Percentiles rank a stretch among this genome's conserved stretches.
These are phyloP conservation scores for Fusarium subtropicale DNA, from an alignment of 2,329 filamentous ascomycete genomes.

Conservation along the genomic window DNA sequence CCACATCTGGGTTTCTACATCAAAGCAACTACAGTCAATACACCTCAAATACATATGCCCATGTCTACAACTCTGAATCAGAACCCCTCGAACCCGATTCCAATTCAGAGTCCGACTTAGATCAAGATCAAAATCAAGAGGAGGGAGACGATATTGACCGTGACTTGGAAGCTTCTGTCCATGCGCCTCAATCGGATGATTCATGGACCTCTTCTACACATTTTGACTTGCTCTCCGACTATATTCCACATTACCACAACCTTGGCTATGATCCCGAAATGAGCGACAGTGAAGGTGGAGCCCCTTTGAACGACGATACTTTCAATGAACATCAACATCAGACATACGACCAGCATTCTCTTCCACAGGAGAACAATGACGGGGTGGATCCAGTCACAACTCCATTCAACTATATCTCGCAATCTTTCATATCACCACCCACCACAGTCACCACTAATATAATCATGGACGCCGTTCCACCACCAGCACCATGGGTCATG, in stretches of 20 bases:
- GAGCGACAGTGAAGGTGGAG: constrained; percentile 53
- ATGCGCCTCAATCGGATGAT: constrained; percentile 18
- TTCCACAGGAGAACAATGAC: constrained; percentile 27
- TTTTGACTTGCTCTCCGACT: constrained; percentile 19
- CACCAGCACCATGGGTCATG: constrained; percentile 31
- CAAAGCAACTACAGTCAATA: constrained; percentile 17
- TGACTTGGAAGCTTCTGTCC: constrained; percentile 17
- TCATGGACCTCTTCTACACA: constrained; percentile 13
- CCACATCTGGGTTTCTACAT: constrained; percentile 4
- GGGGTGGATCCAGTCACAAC: constrained; percentile 15
- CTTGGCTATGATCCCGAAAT: constrained; percentile 50
- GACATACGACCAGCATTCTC: constrained; percentile 17
- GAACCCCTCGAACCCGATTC: constrained; percentile 5
- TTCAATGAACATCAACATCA: constrained; percentile 16
- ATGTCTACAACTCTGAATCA: constrained; percentile 17
- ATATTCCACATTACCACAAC: constrained; percentile 28
- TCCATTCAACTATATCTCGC: constrained; percentile 31
- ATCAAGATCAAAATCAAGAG: constrained; percentile 14
- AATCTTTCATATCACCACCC: constrained; percentile 21
- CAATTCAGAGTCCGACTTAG: constrained; percentile 3
- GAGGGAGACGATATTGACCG: constrained; percentile 19
- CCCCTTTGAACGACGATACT: constrained; percentile 39
- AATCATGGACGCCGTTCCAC: constrained; percentile 35
- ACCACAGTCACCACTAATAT: constrained; percentile 15
- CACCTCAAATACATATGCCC: constrained; percentile 4